Conservation (phyloP, 1,284 basidiomycete genomes). For the Marasmius tenuissimus region DNA sequence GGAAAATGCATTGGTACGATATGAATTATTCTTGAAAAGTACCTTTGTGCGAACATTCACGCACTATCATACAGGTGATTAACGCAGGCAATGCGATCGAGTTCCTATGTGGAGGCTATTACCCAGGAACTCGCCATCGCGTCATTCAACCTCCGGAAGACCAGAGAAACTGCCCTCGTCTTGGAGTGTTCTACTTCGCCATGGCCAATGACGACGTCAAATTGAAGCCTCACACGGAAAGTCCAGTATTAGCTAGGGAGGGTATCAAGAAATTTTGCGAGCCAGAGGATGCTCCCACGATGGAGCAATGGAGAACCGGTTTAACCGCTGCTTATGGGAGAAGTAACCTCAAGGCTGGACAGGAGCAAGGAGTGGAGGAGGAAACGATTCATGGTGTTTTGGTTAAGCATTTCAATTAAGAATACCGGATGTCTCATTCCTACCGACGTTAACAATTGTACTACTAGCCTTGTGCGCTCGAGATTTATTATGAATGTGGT, state of each 20-base stretch:
- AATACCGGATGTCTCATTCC: too few species aligned
- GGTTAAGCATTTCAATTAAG: constrained; percentile 9
- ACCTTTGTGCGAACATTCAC: background rate
- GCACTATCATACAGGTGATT: constrained; percentile 3
- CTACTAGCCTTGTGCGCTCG: too few species aligned
- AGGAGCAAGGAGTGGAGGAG: constrained; percentile 10
- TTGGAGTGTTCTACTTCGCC: constrained; percentile 13
- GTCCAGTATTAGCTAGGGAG: background rate
- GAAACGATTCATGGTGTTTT: constrained; percentile 9
- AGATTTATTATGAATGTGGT: too few species aligned
- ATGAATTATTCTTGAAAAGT: background rate
- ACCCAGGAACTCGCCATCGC: constrained; percentile 12
- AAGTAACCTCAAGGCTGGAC: constrained; percentile 5
- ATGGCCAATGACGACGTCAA: constrained; percentile 14
- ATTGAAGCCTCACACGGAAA: constrained; percentile 2
- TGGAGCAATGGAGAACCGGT: constrained; percentile 13
- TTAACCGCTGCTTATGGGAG: constrained; percentile 10
- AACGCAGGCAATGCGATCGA: constrained; percentile 14
- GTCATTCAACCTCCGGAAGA: constrained; percentile 12
- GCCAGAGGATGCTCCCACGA: constrained; percentile 7
- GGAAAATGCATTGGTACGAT: constrained; percentile 43
- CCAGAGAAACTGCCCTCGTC: constrained; percentile 7
- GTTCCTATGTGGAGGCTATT: constrained; percentile 10
- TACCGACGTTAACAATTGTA: too few species aligned
- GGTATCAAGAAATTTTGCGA: background rate